Conservation (phyloP, 345 rosid genomes). For the Euphorbia pulcherrima region DNA sequence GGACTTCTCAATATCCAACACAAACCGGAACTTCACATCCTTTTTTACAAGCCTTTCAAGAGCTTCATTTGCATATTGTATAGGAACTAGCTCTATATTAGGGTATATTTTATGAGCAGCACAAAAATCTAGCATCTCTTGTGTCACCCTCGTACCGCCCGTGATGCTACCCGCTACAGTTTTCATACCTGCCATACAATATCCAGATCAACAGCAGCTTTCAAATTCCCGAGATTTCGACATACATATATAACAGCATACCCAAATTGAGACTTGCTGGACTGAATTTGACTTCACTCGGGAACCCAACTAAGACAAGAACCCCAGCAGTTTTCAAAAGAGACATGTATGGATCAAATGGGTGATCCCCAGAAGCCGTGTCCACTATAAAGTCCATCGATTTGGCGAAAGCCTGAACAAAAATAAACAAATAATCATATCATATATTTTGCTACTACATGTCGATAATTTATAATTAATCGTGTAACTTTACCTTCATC, state of each 20-base stretch:
- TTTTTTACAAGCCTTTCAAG: constrained; percentile 68
- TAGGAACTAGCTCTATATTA: constrained; percentile 59
- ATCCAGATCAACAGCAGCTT: neutral
- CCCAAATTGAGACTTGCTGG: constrained; percentile 66
- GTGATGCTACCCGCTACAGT: constrained; percentile 57
- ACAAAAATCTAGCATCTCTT: constrained; percentile 80
- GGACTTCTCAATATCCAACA: constrained; percentile 70
- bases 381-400: constrained; percentile 76
- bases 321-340: constrained; percentile 66
- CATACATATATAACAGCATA: constrained; percentile 10
- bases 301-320: constrained; percentile 69
- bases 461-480: neutral
- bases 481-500: constrained; percentile 53
- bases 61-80: constrained; percentile 65
- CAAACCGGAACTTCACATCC: constrained; percentile 79
- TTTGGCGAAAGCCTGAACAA: constrained; percentile 49
- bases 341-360: constrained; percentile 74
- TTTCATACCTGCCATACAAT: constrained; percentile 49
- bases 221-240: neutral
- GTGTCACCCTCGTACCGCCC: constrained; percentile 66
- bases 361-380: constrained; percentile 86
- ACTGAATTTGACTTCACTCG: constrained; percentile 73
- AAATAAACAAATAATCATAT: neutral
- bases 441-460: neutral
- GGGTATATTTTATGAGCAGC: constrained; percentile 72